Percentiles rank a stretch among this genome's conserved stretches.
These are phyloP conservation scores for Fusarium oligoseptatum DNA, from an alignment of 2,329 filamentous ascomycete species.

Conservation along the genomic window DNA sequence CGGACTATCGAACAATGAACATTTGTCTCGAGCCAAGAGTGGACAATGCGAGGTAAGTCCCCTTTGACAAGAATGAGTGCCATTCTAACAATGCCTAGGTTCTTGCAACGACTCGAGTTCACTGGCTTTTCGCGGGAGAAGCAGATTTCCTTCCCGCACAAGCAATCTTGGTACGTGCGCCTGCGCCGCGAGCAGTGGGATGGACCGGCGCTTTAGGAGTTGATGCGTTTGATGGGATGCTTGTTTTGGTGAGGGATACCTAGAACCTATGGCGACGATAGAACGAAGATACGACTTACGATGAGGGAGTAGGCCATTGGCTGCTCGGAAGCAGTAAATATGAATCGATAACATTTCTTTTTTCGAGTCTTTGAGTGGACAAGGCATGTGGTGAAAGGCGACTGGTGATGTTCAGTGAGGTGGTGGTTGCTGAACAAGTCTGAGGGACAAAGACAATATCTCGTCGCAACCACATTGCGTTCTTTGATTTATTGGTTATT, in stretches of 20 bases:
- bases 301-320: neutral
- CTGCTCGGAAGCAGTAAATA: neutral
- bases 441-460: neutral
- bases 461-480: neutral
- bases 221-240: conserved; percentile 4
- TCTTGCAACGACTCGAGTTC: conserved; percentile 73
- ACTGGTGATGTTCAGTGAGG: neutral
- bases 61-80: neutral
- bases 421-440: neutral
- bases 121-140: conserved; percentile 88
- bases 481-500: neutral
- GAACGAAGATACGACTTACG: conserved; percentile 36
- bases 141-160: conserved; percentile 90
- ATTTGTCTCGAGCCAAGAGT: conserved; percentile 90
- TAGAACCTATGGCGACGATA: conserved; percentile 13
- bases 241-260: neutral
- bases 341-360: neutral
- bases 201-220: conserved; percentile 68
- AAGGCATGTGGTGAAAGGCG: neutral
- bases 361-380: neutral
- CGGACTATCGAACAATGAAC: conserved; percentile 84
- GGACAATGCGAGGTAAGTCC: conserved; percentile 85
- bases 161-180: conserved; percentile 89
- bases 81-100: conserved; percentile 41
- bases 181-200: conserved; percentile 85